Conservation (phyloP, 441 rosid species). For the Erysimum pusillum region DNA sequence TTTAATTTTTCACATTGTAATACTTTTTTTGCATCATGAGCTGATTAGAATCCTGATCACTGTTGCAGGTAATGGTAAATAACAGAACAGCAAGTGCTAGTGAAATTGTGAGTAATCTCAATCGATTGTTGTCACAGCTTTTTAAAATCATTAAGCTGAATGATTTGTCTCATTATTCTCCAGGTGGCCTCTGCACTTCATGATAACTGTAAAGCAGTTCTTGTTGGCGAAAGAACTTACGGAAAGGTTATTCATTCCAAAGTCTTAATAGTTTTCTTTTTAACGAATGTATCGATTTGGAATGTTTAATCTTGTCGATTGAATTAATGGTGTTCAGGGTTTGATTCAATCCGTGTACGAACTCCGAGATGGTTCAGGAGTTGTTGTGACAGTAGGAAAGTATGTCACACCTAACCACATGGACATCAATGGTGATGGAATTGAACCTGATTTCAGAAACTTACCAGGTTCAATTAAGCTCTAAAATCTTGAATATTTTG, state of each 20-base stretch:
- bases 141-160: neutral
- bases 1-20: neutral
- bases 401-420: conserved; percentile 88
- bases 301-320: conserved; percentile 8
- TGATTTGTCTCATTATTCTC: conserved; percentile 26
- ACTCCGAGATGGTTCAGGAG: conserved; percentile 93
- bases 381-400: conserved; percentile 86
- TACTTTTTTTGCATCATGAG: conserved; percentile 14
- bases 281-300: neutral
- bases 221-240: conserved; percentile 87
- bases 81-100: conserved; percentile 93
- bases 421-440: conserved; percentile 96
- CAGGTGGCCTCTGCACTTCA: conserved; percentile 99
- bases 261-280: neutral
- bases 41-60: conserved; percentile 27
- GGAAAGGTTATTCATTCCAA: conserved; percentile 77
- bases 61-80: conserved; percentile 85
- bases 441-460: conserved; percentile 75
- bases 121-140: neutral
- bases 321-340: conserved; percentile 56
- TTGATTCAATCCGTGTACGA: conserved; percentile 92
- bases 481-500: conserved; percentile 7
- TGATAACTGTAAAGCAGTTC: conserved; percentile 92
- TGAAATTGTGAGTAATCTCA: conserved; percentile 76
- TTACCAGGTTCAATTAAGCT: conserved; percentile 64